These are phyloP conservation scores for Claviceps sp. DNA, from an alignment of 2,329 filamentous ascomycete genomes.

Conservation along the genomic window DNA sequence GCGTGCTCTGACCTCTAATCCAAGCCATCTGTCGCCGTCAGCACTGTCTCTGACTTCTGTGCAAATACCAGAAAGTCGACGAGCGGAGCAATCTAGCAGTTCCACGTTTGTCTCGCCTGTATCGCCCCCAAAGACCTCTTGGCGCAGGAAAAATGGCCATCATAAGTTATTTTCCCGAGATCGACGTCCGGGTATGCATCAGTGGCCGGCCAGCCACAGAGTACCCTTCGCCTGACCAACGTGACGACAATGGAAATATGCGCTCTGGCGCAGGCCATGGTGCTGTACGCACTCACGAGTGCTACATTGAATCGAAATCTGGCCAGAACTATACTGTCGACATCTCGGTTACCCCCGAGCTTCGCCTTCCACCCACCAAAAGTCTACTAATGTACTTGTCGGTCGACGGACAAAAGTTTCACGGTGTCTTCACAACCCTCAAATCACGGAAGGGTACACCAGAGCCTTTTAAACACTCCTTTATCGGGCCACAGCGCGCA, in stretches of 20 bases:
- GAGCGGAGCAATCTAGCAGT: too few relatives aligned
- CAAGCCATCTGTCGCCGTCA: too few relatives aligned
- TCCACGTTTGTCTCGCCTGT: too few relatives aligned
- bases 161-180: constrained; percentile 6
- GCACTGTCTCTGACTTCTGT: not conserved
- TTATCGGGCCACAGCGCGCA: not conserved
- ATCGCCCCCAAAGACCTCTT: not conserved
- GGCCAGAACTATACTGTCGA: constrained; percentile 10
- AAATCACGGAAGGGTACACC: not conserved
- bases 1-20: too few relatives aligned
- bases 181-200: constrained; percentile 10
- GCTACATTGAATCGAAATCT: constrained; percentile 14
- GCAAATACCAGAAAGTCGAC: too few relatives aligned
- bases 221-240: constrained; percentile 5
- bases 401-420: constrained; percentile 8
- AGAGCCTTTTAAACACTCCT: not conserved
- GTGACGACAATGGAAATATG: not conserved
- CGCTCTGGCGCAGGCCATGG: too few relatives aligned
- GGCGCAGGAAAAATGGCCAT: constrained; percentile 11
- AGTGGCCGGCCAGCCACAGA: constrained; percentile 11
- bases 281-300: not conserved
- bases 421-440: not conserved
- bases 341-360: not conserved
- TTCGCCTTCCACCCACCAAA: not conserved
- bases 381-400: accelerated